phyloP scores from a whole-genome alignment of 2,329 filamentous ascomycete genomes.

The Aureobasidium namibiae region DNA sequence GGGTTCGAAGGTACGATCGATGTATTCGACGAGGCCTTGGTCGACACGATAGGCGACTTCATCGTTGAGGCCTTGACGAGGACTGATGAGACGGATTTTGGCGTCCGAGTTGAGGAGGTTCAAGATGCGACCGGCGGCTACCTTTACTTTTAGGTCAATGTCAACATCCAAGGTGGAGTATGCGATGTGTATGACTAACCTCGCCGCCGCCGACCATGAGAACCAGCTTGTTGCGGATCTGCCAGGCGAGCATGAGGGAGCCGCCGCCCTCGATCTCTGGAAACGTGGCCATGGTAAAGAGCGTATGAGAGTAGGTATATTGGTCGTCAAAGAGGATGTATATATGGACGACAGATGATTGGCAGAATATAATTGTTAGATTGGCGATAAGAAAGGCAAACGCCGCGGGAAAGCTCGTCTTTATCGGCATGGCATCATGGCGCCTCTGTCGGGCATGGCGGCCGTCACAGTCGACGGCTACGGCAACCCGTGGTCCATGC shows the following conservation, averaged over 20 bases:
- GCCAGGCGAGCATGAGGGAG: constrained; percentile 92
- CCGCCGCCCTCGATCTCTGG: constrained; percentile 82
- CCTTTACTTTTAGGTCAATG: constrained; percentile 49
- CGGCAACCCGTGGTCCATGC: background rate
- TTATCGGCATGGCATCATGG: background rate
- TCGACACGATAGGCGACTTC: constrained; percentile 79
- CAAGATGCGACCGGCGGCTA: constrained; percentile 88
- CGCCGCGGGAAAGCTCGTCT: background rate
- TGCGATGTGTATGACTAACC: constrained; percentile 44
- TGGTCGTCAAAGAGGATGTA: background rate
- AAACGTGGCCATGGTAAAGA: constrained; percentile 46
- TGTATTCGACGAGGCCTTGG: constrained; percentile 65
- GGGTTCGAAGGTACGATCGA: constrained; percentile 77
- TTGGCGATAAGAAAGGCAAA: constrained; percentile 6
- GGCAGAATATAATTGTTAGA: background rate
- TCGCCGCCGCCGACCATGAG: constrained; percentile 94
- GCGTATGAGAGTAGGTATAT: background rate
- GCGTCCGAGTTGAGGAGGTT: constrained; percentile 94
- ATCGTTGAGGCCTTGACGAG: constrained; percentile 69
- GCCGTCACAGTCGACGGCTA: background rate
- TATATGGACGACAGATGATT: no score
- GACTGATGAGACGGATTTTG: constrained; percentile 76
- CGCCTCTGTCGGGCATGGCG: background rate
- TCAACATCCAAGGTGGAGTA: constrained; percentile 20
- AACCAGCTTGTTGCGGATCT: constrained; percentile 79